Evolutionary conservation across 805 yeast species (phyloP), one percentile per base, ranked within the genome.

Genomic region (Zygosaccharomyces bisporus): DNA sequence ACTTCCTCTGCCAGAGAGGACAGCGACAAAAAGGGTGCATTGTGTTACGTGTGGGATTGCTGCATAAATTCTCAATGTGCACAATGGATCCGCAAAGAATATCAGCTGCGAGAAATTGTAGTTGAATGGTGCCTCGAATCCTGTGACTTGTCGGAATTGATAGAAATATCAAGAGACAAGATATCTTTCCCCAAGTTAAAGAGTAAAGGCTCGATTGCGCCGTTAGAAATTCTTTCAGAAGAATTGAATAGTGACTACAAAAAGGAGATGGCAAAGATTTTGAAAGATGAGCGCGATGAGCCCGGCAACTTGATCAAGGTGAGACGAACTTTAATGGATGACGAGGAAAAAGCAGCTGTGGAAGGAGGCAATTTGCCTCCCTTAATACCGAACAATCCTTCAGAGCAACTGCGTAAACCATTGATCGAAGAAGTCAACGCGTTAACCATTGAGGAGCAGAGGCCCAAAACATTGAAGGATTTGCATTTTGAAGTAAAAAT

Each of bases 81-180:
- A 67, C 66, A 69, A 34, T 81, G 90, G 83, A 73, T 81, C 24
- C 70, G 75, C 34, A 54, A 73, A 32, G 83, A 81, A 50, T 52
- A 66, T 1, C 84, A 84, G 40, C 70, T 88, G 44, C 71, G 79
- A 47, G 72, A 79, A 37, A 81, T 88, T 10, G 60, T 86, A 39
- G 75, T 84, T 5, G 95, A 87, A 58, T 87, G 95, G 84, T 83
- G 95, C 55, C 61, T 88, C 32, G 95, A 87, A 57, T 76, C 89
- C 8, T 79, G 86, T 3, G 96, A 87, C 59, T 66, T 81, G 46
- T 56, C 74, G 19, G 68, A 66, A 12, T 68, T 71, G 39, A 60
- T 80, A 1, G 63, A 68, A 3, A 69, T 89, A 13, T 85, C 83
- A 44, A 67, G 95, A 42, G 83, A 81, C 41, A 60, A 60, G 29